Percentiles rank a stretch among this genome's conserved stretches.
These are phyloP conservation scores for Fragilaria crotonensis DNA, from an alignment of 108 stramenopile genomes.

Conservation along the genomic window DNA sequence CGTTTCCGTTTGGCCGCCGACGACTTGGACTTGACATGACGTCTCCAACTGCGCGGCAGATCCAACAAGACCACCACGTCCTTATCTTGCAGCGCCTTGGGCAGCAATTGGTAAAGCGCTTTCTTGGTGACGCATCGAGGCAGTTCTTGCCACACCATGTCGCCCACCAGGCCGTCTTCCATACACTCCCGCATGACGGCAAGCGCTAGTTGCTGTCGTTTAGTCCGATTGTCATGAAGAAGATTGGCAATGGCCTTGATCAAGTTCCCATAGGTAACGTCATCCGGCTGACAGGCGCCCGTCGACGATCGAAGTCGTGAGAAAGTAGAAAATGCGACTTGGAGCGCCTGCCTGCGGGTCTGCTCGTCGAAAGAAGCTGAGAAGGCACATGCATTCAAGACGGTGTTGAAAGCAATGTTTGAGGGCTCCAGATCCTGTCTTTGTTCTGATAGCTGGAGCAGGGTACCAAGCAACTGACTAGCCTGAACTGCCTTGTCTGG, in stretches of 20 bases:
- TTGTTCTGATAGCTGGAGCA: conserved; percentile 28
- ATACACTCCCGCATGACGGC: conserved; percentile 40
- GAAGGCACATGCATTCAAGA: conserved; percentile 67
- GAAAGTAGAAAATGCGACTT: conserved; percentile 46
- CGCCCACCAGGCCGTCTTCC: conserved; percentile 52
- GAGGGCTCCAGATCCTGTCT: conserved; percentile 34
- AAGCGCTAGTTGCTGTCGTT: conserved; percentile 38
- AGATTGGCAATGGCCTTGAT: conserved; percentile 56
- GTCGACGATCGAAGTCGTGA: conserved; percentile 17
- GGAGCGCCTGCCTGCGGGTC: conserved; percentile 28
- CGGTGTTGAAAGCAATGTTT: conserved; percentile 49
- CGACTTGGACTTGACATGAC: conserved; percentile 14
- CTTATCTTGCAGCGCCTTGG: conserved; percentile 11
- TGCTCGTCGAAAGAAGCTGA: conserved; percentile 40
- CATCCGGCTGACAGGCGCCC: conserved; percentile 28
- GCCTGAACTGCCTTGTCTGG: conserved; percentile 38
- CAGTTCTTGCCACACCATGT: conserved; percentile 54
- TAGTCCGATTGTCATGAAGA: conserved; percentile 33
- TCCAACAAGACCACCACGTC: conserved; percentile 20
- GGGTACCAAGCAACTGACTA: conserved; percentile 24
- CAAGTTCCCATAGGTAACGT: conserved; percentile 58
- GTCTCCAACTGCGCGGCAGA: conserved; percentile 39
- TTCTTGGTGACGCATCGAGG: conserved; percentile 30
- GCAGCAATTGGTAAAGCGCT: conserved; percentile 17
- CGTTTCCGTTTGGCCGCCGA: conserved; percentile 13